A percentile compares a stretch with the other conserved stretches of the same genome.
Evolutionary conservation across 2,329 filamentous ascomycete species (phyloP).

Genomic region (Talaromyces sp.): DNA sequence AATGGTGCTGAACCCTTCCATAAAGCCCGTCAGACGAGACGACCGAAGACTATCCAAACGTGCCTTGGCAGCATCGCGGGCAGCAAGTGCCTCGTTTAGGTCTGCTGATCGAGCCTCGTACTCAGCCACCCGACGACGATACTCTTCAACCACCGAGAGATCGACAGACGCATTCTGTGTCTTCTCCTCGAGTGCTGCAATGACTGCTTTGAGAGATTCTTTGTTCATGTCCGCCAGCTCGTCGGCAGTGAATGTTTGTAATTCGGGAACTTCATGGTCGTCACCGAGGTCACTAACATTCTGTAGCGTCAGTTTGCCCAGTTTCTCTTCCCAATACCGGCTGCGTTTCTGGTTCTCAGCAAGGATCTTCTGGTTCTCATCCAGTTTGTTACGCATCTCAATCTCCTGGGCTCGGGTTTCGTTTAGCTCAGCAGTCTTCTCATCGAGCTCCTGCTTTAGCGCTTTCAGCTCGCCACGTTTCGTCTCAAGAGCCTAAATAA

Average conservation of each 20-base stretch:
- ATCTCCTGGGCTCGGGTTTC: conserved; percentile 86
- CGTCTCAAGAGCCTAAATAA: conserved; percentile 56
- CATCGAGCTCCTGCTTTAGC: conserved; percentile 80
- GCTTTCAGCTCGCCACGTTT: conserved; percentile 76
- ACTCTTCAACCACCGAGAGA: conserved; percentile 80
- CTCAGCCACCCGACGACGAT: conserved; percentile 78
- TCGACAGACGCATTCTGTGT: conserved; percentile 85
- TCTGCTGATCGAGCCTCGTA: conserved; percentile 77
- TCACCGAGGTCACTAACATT: conserved; percentile 68
- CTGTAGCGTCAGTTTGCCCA: conserved; percentile 75
- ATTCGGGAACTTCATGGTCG: conserved; percentile 40
- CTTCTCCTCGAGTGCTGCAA: conserved; percentile 63
- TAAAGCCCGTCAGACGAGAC: conserved; percentile 89
- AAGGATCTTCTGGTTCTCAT: conserved; percentile 89
- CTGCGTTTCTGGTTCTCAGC: conserved; percentile 79
- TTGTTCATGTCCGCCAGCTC: conserved; percentile 61
- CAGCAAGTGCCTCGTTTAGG: conserved; percentile 67
- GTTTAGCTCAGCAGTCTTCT: conserved; percentile 79
- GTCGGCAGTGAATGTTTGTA: conserved; percentile 74
- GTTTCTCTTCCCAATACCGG: conserved; percentile 84
- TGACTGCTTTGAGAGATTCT: conserved; percentile 57
- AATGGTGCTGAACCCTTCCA: conserved; percentile 94
- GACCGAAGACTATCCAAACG: conserved; percentile 88
- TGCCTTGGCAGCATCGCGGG: conserved; percentile 83
- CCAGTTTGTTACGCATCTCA: conserved; percentile 96